Conservation (phyloP, 108 stramenopile species). For the Chaetoceros tenuissimus region DNA sequence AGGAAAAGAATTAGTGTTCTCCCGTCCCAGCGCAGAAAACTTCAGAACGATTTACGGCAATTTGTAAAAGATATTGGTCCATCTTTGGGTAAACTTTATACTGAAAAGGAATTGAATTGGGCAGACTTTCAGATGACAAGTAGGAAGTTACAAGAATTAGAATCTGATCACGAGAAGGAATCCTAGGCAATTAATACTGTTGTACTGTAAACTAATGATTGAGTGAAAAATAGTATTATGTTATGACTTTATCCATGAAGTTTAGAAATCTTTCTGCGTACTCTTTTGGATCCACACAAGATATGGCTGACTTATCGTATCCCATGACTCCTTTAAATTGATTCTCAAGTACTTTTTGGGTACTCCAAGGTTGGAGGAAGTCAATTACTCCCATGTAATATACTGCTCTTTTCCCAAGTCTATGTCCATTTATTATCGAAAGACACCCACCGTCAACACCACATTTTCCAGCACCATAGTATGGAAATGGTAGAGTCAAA, state of each 20-base stretch:
- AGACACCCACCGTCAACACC: slow-evolving; percentile 65
- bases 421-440: slow-evolving; percentile 46
- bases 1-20: slow-evolving; percentile 52
- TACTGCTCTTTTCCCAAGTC: slow-evolving; percentile 41
- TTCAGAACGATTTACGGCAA: slow-evolving; percentile 59
- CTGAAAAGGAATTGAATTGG: slow-evolving; percentile 74
- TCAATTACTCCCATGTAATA: slow-evolving; percentile 86
- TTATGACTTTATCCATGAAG: slow-evolving; percentile 38
- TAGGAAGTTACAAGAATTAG: neutral
- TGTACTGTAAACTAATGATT: too few species aligned
- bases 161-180: too few species aligned
- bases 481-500: slow-evolving; percentile 41
- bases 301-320: slow-evolving; percentile 58
- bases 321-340: slow-evolving; percentile 63
- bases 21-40: slow-evolving; percentile 46
- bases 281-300: slow-evolving; percentile 65
- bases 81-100: slow-evolving; percentile 71
- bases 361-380: slow-evolving; percentile 82
- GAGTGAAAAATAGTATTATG: too few species aligned
- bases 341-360: slow-evolving; percentile 54
- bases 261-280: slow-evolving; percentile 68
- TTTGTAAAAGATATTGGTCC: slow-evolving; percentile 70
- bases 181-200: too few species aligned
- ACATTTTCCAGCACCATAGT: slow-evolving; percentile 60
- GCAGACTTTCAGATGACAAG: slow-evolving; percentile 33